These are phyloP conservation scores for Hydnomerulius pinastri DNA, from an alignment of 768 basidiomycete genomes.

Conservation along the genomic window DNA sequence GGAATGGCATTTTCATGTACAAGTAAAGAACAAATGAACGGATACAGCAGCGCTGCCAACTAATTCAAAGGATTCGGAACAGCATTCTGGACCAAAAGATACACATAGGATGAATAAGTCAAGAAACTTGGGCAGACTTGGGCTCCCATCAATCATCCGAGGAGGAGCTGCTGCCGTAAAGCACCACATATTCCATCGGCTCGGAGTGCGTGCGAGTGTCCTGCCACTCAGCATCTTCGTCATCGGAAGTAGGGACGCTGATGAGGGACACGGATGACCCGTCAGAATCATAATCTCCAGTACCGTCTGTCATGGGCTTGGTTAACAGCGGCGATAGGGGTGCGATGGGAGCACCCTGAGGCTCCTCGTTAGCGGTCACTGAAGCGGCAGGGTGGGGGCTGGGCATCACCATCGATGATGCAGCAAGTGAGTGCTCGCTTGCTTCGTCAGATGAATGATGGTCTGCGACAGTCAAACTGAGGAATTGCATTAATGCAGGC, in stretches of 20 bases:
- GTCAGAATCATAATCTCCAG: conserved; percentile 38
- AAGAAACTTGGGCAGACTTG: neutral
- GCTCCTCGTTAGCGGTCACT: conserved; percentile 5
- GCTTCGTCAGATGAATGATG: conserved; percentile 35
- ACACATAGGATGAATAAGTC: conserved; percentile 10
- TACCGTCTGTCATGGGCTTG: conserved; percentile 42
- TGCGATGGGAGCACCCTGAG: conserved; percentile 3
- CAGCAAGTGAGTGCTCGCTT: conserved; percentile 55
- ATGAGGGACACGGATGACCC: conserved; percentile 57
- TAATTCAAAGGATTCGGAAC: neutral
- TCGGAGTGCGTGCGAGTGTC: conserved; percentile 50
- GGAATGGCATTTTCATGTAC: neutral
- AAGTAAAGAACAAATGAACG: neutral
- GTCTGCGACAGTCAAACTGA: conserved; percentile 70
- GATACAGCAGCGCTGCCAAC: neutral
- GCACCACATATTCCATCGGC: conserved; percentile 64
- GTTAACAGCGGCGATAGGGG: conserved; percentile 18
- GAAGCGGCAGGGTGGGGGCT: conserved; percentile 27
- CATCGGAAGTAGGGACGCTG: conserved; percentile 58
- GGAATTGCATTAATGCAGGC: conserved; percentile 4
- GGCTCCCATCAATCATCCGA: conserved; percentile 44
- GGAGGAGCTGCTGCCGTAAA: conserved; percentile 68
- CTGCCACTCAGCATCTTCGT: conserved; percentile 58
- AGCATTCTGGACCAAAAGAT: neutral
- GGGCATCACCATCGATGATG: conserved; percentile 72